Percentiles rank a stretch among this genome's conserved stretches.
Conservation (phyloP, 1,284 basidiomycete species). For the Ustilago tritici region DNA sequence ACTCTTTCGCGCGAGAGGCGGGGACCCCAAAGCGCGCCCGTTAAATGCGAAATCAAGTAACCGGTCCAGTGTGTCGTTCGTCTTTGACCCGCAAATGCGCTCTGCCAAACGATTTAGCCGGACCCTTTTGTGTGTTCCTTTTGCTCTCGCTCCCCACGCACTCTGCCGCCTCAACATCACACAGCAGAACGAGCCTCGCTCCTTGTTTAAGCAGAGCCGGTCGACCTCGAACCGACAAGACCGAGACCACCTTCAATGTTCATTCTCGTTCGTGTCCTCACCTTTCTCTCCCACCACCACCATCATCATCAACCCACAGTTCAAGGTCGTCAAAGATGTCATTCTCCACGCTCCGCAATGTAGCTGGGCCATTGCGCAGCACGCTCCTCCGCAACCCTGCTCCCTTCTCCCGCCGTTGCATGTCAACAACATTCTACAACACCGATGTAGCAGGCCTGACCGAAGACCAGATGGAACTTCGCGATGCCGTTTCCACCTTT, state of each 20-base stretch:
- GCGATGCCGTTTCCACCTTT: conserved; percentile 52
- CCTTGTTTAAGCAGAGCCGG: not conserved
- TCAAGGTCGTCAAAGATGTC: conserved; percentile 13
- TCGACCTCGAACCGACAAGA: not conserved
- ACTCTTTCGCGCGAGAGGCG: not conserved
- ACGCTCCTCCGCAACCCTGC: not conserved
- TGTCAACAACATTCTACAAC: conserved; percentile 53
- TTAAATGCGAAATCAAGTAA: conserved; percentile 12
- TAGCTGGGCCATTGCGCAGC: conserved; percentile 8
- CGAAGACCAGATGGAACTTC: conserved; percentile 52
- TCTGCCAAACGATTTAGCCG: not conserved
- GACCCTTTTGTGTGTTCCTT: not conserved
- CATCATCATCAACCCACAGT: not conserved
- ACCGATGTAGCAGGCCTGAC: conserved; percentile 49
- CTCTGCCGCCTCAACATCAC: not conserved
- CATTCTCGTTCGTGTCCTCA: not conserved
- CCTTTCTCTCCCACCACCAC: not conserved
- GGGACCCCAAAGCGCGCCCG: conserved; percentile 11
- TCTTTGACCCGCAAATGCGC: conserved; percentile 1
- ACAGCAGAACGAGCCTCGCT: not conserved
- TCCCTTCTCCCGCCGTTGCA: not conserved
- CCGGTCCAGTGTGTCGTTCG: not conserved
- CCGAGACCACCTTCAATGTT: not conserved
- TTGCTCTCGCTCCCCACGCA: not conserved
- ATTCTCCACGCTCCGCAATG: conserved; percentile 17